Evolutionary conservation across 768 basidiomycete species (phyloP).

Genomic region (Boletus tomentosulus): DNA sequence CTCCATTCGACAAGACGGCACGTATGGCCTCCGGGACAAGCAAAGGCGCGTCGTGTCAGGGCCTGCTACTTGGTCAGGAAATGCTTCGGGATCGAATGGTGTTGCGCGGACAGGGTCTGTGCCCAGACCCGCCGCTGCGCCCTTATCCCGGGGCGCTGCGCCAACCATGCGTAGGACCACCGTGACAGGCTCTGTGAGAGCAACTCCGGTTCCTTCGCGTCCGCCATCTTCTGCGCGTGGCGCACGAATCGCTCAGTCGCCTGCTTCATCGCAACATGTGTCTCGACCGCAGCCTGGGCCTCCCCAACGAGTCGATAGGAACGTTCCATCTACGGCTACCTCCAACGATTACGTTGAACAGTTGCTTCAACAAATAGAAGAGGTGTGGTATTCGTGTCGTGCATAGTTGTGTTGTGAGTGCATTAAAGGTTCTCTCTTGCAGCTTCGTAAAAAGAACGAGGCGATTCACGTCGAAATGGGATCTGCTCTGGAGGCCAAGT

Average conservation of each 20-base stretch:
- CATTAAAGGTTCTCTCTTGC: slow-evolving; percentile 6
- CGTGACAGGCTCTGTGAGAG: slow-evolving; percentile 7
- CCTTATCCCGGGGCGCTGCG: slow-evolving; percentile 12
- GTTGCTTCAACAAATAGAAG: slow-evolving; percentile 38
- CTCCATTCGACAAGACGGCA: slow-evolving; percentile 53
- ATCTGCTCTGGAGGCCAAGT: slow-evolving; percentile 46
- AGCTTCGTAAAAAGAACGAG: slow-evolving; percentile 52
- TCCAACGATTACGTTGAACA: slow-evolving; percentile 9
- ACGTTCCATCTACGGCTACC: slow-evolving; percentile 1
- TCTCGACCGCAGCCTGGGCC: slow-evolving; percentile 13
- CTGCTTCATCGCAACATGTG: slow-evolving; percentile 19
- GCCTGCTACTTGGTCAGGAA: slow-evolving; percentile 11
- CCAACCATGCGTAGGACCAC: slow-evolving; percentile 11
- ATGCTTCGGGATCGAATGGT: slow-evolving; percentile 7
- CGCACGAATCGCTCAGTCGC: slow-evolving; percentile 7
- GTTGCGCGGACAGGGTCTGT: slow-evolving; percentile 7
- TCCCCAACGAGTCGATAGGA: slow-evolving; percentile 5
- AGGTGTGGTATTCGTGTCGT: slow-evolving; percentile 36
- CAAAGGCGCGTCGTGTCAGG: slow-evolving; percentile 10
- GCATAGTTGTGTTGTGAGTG: slow-evolving; percentile 8
- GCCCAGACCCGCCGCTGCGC: slow-evolving; percentile 5
- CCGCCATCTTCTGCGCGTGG: slow-evolving; percentile 15
- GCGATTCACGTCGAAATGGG: slow-evolving; percentile 43
- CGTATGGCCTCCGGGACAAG: slow-evolving; percentile 42
- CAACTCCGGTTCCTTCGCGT: slow-evolving; percentile 6